A percentile compares a stretch with the other conserved stretches of the same genome.
phyloP scores from a whole-genome alignment of 495 filamentous ascomycete genomes.

The Cenococcum geophilum region DNA sequence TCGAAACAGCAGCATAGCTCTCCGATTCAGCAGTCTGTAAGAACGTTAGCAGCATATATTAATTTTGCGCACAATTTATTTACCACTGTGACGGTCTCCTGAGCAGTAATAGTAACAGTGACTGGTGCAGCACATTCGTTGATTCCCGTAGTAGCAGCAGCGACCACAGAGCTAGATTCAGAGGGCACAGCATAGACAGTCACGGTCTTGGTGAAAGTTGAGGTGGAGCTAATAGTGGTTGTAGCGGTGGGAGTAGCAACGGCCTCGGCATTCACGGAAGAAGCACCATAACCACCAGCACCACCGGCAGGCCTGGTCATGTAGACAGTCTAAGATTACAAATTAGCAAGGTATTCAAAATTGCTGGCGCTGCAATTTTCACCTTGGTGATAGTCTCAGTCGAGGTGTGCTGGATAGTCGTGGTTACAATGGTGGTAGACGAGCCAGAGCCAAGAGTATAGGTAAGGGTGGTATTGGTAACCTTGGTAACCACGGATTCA shows the following conservation, averaged over 20 bases:
- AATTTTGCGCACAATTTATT: conserved; percentile 1
- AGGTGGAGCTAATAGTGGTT: conserved; percentile 13
- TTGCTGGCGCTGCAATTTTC: background rate
- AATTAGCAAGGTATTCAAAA: background rate
- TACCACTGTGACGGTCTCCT: conserved; percentile 31
- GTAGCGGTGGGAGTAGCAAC: conserved; percentile 4
- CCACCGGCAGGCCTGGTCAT: conserved; percentile 14
- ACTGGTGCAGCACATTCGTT: conserved; percentile 23
- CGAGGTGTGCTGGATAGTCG: conserved; percentile 19
- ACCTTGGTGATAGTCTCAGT: conserved; percentile 19
- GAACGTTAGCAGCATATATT: background rate
- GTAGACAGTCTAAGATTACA: conserved; percentile 19
- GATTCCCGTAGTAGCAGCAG: conserved; percentile 3
- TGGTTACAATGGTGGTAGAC: conserved; percentile 20
- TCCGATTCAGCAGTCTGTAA: background rate
- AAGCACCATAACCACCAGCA: background rate
- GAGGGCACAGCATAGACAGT: conserved; percentile 13
- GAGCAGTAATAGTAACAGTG: conserved; percentile 26
- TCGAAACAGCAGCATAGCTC: background rate
- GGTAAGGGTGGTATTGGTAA: conserved; percentile 11
- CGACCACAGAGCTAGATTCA: conserved; percentile 2
- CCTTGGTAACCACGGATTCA: conserved; percentile 4
- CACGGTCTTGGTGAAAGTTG: conserved; percentile 24
- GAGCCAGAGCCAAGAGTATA: conserved; percentile 27
- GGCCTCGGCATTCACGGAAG: background rate